Evolutionary conservation across 1,139 yeast genomes (phyloP).

Genomic region (Pneumocystis canis): DNA sequence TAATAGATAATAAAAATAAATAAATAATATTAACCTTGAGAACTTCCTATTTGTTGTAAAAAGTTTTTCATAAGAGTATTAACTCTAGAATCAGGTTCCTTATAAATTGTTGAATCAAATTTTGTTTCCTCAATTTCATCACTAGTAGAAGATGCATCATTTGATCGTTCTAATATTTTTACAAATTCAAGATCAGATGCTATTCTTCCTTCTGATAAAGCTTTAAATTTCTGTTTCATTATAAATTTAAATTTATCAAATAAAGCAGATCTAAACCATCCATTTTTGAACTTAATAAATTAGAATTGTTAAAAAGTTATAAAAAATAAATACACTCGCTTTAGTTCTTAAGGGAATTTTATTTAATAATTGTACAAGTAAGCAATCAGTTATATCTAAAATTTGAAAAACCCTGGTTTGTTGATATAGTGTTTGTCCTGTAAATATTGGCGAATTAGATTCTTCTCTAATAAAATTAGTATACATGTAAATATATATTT

Average conservation of each 20-base stretch:
- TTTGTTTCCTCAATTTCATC: constrained; percentile 3
- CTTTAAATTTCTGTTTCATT: constrained; percentile 56
- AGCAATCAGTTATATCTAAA: constrained; percentile 64
- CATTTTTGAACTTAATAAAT: constrained; percentile 28
- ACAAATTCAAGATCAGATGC: background rate
- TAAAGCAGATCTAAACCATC: constrained; percentile 61
- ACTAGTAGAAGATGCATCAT: constrained; percentile 1
- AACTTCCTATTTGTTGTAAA: background rate
- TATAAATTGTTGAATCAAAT: background rate
- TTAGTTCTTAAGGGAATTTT: constrained; percentile 24
- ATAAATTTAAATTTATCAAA: constrained; percentile 52
- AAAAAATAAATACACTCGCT: constrained; percentile 20
- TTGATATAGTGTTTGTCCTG: constrained; percentile 52
- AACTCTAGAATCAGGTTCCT: constrained; percentile 2
- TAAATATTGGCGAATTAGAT: constrained; percentile 46
- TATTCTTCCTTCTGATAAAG: constrained; percentile 10
- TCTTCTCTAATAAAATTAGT: background rate
- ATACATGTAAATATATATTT: background rate
- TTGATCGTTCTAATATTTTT: constrained; percentile 2
- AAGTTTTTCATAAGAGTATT: constrained; percentile 5
- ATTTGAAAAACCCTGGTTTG: constrained; percentile 59
- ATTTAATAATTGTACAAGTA: constrained; percentile 37
- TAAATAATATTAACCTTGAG: background rate
- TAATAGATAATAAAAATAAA: background rate
- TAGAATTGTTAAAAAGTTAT: constrained; percentile 2